phyloP scores from a whole-genome alignment of 2,329 filamentous ascomycete genomes.

The Fusarium coicis region DNA sequence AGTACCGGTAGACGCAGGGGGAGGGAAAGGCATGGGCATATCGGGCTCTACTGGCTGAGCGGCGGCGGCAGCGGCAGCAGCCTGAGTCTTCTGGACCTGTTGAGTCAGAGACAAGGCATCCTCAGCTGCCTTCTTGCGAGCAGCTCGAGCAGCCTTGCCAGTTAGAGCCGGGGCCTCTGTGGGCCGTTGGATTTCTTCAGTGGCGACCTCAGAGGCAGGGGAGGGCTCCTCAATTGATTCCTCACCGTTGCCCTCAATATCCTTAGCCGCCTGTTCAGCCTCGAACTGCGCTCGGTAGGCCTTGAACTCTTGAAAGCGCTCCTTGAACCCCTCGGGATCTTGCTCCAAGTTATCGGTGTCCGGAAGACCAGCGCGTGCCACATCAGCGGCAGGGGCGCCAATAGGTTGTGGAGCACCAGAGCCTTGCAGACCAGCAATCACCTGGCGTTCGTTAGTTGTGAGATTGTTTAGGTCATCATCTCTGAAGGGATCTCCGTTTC shows the following conservation, averaged over 20 bases:
- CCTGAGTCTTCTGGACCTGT: constrained; percentile 81
- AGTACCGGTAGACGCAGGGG: constrained; percentile 73
- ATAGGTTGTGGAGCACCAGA: constrained; percentile 52
- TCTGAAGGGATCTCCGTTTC: constrained; percentile 64
- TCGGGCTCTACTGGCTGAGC: constrained; percentile 64
- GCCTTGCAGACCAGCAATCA: constrained; percentile 55
- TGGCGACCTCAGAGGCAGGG: constrained; percentile 11
- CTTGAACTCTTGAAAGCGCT: constrained; percentile 86
- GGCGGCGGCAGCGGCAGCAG: constrained; percentile 51
- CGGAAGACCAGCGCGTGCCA: constrained; percentile 60
- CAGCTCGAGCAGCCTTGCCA: constrained; percentile 42
- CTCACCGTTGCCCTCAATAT: constrained; percentile 52
- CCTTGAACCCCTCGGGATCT: constrained; percentile 70
- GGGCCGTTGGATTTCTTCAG: constrained; percentile 23
- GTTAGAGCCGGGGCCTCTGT: constrained; percentile 26
- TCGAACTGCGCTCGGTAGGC: constrained; percentile 80
- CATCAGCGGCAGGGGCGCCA: constrained; percentile 48
- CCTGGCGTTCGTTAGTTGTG: constrained; percentile 62
- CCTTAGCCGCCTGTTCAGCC: constrained; percentile 55
- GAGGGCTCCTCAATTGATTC: constrained; percentile 25
- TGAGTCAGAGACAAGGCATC: constrained; percentile 77
- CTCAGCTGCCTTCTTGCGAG: constrained; percentile 50
- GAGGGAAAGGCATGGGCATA: constrained; percentile 81
- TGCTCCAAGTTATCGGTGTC: constrained; percentile 61
- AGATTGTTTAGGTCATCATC: constrained; percentile 82